These are phyloP conservation scores for Strobilomyces echinocephalus DNA, from an alignment of 768 basidiomycete genomes.

Conservation along the genomic window DNA sequence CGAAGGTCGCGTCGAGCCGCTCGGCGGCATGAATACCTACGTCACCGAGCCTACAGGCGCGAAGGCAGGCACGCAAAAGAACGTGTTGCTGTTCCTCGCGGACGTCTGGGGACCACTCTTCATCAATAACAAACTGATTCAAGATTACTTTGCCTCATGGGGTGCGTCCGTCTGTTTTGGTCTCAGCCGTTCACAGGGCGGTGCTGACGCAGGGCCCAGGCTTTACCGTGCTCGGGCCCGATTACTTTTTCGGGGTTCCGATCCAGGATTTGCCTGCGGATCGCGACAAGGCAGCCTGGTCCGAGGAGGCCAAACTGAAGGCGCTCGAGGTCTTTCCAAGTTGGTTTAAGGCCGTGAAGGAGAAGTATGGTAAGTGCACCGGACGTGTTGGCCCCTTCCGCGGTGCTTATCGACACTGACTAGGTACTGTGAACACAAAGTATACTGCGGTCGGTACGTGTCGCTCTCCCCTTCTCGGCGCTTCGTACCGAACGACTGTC, in stretches of 20 bases:
- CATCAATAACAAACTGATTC: conserved; percentile 51
- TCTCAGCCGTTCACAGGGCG: too few relatives aligned
- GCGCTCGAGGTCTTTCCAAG: conserved; percentile 39
- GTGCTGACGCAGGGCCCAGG: conserved; percentile 32
- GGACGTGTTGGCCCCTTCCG: background rate
- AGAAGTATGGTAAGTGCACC: conserved; percentile 38
- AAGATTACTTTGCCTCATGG: conserved; percentile 58
- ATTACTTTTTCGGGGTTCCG: conserved; percentile 55
- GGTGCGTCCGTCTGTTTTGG: conserved; percentile 33
- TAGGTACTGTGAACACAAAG: conserved; percentile 31
- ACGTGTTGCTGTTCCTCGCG: conserved; percentile 50
- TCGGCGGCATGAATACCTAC: conserved; percentile 52
- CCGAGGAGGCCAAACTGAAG: conserved; percentile 23
- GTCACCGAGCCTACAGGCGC: conserved; percentile 38
- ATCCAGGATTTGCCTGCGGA: conserved; percentile 32
- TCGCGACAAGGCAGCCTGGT: conserved; percentile 37
- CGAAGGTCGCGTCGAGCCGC: conserved; percentile 36
- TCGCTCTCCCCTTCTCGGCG: too few relatives aligned
- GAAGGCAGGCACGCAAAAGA: conserved; percentile 27
- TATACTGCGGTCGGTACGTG: conserved; percentile 42
- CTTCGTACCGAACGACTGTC: background rate
- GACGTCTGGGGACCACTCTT: conserved; percentile 54
- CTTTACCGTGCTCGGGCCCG: conserved; percentile 52
- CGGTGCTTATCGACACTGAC: background rate
- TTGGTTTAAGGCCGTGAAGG: conserved; percentile 50